phyloP scores from a whole-genome alignment of 495 filamentous ascomycete species.

The Pseudevernia furfuracea region DNA sequence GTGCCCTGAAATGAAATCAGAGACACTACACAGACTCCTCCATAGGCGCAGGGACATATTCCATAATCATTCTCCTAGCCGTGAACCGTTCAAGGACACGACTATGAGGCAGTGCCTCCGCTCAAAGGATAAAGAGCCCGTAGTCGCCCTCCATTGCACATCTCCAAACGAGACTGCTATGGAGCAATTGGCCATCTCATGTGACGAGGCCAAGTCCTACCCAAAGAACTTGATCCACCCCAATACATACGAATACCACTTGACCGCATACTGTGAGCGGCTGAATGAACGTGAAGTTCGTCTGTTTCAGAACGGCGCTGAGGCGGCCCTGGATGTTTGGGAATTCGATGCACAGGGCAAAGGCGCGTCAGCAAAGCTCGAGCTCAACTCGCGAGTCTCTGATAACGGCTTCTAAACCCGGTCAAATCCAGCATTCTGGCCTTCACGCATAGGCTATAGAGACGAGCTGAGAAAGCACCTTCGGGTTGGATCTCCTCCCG shows the following conservation, averaged over 20 bases:
- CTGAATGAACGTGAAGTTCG: constrained; percentile 16
- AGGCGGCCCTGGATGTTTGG: constrained; percentile 20
- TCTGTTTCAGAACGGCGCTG: constrained; percentile 19
- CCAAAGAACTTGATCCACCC: constrained; percentile 18
- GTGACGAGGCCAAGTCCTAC: constrained; percentile 15
- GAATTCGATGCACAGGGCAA: constrained; percentile 18
- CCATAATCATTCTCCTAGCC: not conserved
- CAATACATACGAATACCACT: constrained; percentile 10
- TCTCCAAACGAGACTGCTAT: not conserved
- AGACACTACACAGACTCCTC: not conserved
- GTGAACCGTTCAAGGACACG: not conserved
- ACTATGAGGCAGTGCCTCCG: not conserved
- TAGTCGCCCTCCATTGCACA: not conserved
- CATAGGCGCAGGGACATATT: not conserved
- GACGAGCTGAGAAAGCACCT: constrained; percentile 12
- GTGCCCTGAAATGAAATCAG: not conserved
- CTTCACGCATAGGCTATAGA: not conserved
- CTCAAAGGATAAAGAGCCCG: not conserved
- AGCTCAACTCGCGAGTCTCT: not conserved
- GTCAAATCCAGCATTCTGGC: constrained; percentile 1
- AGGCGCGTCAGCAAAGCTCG: constrained; percentile 9
- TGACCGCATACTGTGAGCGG: constrained; percentile 12
- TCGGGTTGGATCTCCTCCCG: not conserved
- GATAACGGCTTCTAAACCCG: not conserved
- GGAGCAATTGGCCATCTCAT: constrained; percentile 15